phyloP scores from a whole-genome alignment of 345 rosid species.

The Lepidium aucheri region DNA sequence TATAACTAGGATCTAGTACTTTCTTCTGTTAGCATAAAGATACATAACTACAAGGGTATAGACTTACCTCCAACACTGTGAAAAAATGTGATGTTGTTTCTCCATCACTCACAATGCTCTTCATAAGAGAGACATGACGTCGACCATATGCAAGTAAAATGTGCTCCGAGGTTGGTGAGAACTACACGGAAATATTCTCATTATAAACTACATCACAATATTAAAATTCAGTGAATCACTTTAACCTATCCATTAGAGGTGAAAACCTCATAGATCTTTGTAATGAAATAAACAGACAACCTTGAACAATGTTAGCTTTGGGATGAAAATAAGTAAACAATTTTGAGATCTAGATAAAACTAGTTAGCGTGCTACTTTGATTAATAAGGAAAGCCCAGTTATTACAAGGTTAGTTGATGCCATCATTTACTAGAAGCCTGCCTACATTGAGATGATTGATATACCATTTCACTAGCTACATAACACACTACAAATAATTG shows the following conservation, averaged over 20 bases:
- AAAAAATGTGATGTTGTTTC: slow-evolving; percentile 71
- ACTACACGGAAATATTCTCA: slow-evolving; percentile 39
- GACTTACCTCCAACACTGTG: slow-evolving; percentile 83
- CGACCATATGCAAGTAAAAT: slow-evolving; percentile 93
- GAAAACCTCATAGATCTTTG: neutral
- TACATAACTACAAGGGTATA: slow-evolving; percentile 3
- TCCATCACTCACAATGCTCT: slow-evolving; percentile 83
- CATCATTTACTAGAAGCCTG: neutral
- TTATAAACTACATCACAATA: neutral
- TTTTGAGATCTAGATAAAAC: neutral
- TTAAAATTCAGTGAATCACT: neutral
- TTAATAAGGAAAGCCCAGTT: neutral
- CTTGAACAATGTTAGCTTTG: neutral
- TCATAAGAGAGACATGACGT: slow-evolving; percentile 86
- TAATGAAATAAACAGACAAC: neutral
- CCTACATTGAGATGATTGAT: neutral
- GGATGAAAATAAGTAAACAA: neutral
- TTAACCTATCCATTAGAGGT: neutral
- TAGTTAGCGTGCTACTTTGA: neutral
- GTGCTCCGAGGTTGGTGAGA: slow-evolving; percentile 96
- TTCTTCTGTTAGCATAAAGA: neutral
- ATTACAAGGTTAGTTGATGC: neutral
- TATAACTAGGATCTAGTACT: neutral
- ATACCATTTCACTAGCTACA: neutral
- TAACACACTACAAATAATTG: neutral